Percentiles rank a stretch among this genome's conserved stretches.
Conservation (phyloP, 768 basidiomycete genomes). For the Solioccasus polychromus region DNA sequence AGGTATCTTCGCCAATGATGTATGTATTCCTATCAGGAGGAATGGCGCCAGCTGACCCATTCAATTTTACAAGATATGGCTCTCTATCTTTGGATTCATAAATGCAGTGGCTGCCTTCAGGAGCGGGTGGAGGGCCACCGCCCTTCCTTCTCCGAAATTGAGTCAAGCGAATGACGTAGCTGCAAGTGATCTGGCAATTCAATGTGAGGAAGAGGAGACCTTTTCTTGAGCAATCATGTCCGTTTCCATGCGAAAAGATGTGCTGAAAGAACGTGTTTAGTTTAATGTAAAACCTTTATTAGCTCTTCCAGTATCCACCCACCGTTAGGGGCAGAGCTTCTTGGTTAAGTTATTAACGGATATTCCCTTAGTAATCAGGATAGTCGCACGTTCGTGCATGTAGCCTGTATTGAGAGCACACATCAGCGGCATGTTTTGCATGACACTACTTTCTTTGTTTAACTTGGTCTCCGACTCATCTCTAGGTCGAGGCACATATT, state of each 20-base stretch:
- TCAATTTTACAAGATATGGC: constrained; percentile 33
- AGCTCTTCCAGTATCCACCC: background rate
- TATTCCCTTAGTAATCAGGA: no score
- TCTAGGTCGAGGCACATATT: no score
- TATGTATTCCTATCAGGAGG: constrained; percentile 29
- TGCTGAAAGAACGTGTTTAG: background rate
- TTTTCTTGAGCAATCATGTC: constrained; percentile 7
- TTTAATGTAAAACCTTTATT: background rate
- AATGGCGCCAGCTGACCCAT: constrained; percentile 2
- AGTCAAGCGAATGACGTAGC: background rate
- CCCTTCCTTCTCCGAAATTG: constrained; percentile 22
- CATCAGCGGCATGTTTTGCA: no score
- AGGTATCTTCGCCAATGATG: constrained; percentile 66
- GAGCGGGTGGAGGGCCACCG: constrained; percentile 70
- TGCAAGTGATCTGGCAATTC: constrained; percentile 2
- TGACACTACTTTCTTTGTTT: no score
- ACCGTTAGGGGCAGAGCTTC: background rate
- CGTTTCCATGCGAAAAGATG: background rate
- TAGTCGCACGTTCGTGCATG: background rate
- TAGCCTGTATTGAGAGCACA: background rate
- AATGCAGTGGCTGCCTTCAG: constrained; percentile 62
- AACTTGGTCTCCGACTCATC: no score
- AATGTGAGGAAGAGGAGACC: constrained; percentile 12
- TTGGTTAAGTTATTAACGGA: no score
- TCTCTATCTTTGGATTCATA: constrained; percentile 40